Conservation (phyloP, 2,329 filamentous ascomycete species). For the Phymatotrichopsis omnivora region DNA sequence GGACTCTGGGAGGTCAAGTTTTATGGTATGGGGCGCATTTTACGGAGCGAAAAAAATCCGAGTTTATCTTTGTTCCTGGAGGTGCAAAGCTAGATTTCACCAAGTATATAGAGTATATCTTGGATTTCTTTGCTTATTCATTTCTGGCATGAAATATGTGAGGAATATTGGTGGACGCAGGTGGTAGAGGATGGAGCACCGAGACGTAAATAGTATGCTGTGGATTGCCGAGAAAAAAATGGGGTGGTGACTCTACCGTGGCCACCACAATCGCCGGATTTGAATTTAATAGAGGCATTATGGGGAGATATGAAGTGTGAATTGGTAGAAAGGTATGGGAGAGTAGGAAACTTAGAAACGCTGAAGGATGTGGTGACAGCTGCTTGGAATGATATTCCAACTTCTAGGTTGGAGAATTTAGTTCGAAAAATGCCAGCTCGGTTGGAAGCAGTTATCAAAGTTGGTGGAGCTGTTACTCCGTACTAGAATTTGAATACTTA, state of each 20-base stretch:
- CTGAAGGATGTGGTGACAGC: not conserved
- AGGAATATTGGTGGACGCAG: not conserved
- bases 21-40: conserved; percentile 1
- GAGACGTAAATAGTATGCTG: conserved; percentile 7
- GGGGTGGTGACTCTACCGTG: not conserved
- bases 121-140: conserved; percentile 3
- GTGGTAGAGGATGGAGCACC: conserved; percentile 9
- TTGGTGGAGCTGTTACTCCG: not conserved
- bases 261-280: conserved; percentile 10
- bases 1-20: not conserved
- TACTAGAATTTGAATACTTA: too few species aligned
- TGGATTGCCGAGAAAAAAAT: conserved; percentile 6
- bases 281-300: conserved; percentile 15
- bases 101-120: not conserved
- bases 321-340: conserved; percentile 5
- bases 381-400: not conserved
- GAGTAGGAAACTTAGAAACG: conserved; percentile 1
- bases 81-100: not conserved
- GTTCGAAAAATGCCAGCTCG: not conserved
- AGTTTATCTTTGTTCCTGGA: not conserved
- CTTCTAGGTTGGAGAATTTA: not conserved
- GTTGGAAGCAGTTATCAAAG: not conserved
- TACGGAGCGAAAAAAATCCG: not conserved
- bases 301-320: conserved; percentile 7
- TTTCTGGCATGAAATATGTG: conserved; percentile 3